Evolutionary conservation across 345 rosid genomes (phyloP).

Genomic region (Citropsis articulata): DNA sequence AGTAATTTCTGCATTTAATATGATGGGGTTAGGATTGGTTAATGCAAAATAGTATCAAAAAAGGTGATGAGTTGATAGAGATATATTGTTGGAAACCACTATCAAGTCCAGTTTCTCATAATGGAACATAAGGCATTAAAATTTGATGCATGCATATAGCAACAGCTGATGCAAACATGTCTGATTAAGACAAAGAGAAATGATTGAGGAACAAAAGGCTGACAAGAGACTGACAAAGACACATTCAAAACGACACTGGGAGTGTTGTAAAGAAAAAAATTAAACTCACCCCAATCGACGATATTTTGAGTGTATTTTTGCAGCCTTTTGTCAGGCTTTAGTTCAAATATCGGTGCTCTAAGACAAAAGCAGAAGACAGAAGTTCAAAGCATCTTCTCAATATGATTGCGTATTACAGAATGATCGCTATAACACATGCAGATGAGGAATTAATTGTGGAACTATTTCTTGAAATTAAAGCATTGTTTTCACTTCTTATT

Average conservation of each 20-base stretch:
- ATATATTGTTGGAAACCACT: not conserved
- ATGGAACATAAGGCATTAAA: not conserved
- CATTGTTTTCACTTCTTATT: not conserved
- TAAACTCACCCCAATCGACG: too few species aligned
- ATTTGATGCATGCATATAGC: not conserved
- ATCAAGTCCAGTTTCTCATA: not conserved
- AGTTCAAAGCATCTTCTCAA: not conserved
- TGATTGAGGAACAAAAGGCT: too few species aligned
- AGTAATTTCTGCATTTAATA: conserved; percentile 16
- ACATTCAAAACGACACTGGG: too few species aligned
- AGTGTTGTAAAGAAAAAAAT: too few species aligned
- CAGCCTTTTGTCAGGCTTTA: too few species aligned
- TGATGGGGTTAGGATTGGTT: not conserved
- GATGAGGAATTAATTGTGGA: not conserved
- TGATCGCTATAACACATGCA: not conserved
- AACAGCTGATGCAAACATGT: not conserved
- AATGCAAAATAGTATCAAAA: not conserved
- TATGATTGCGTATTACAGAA: not conserved
- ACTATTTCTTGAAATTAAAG: not conserved
- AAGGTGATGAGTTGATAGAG: not conserved
- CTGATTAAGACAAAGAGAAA: not conserved
- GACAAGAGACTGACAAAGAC: too few species aligned
- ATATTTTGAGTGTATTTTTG: too few species aligned
- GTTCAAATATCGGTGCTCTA: too few species aligned
- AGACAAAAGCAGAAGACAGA: not conserved